These are phyloP conservation scores for Yamadazyma sp. DNA, from an alignment of 1,139 yeast genomes.

Conservation along the genomic window DNA sequence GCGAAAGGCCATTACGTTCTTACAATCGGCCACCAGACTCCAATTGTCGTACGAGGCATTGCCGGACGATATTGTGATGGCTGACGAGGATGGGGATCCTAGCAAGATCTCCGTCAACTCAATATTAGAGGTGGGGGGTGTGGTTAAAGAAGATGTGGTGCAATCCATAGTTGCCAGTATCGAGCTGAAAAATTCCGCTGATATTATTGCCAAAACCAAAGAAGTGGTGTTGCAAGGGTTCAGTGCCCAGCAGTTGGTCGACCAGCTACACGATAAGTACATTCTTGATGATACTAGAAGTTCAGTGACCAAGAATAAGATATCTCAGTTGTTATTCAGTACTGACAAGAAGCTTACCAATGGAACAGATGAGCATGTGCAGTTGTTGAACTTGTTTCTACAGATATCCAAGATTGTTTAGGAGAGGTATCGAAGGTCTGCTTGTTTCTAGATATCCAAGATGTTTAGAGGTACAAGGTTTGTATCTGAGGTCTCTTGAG, in stretches of 20 bases:
- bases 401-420: slow-evolving; percentile 50
- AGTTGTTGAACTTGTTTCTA: slow-evolving; percentile 67
- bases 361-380: slow-evolving; percentile 92
- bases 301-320: slow-evolving; percentile 59
- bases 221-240: slow-evolving; percentile 73
- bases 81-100: slow-evolving; percentile 25
- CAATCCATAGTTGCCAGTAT: slow-evolving; percentile 40
- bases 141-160: slow-evolving; percentile 62
- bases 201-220: slow-evolving; percentile 50
- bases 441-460: no score
- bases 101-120: slow-evolving; percentile 40
- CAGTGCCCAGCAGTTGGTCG: slow-evolving; percentile 78
- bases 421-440: not conserved
- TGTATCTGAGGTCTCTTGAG: no score
- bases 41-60: slow-evolving; percentile 27
- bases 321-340: slow-evolving; percentile 66
- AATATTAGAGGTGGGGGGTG: slow-evolving; percentile 81
- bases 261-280: slow-evolving; percentile 76
- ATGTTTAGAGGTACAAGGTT: no score
- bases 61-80: slow-evolving; percentile 15
- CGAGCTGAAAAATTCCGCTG: slow-evolving; percentile 32
- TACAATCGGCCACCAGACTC: slow-evolving; percentile 83
- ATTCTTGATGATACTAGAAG: slow-evolving; percentile 56
- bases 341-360: slow-evolving; percentile 74
- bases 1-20: slow-evolving; percentile 85